phyloP scores from a whole-genome alignment of 225 moss, liverwort and hornwort species.

The Bryum argenteum region DNA sequence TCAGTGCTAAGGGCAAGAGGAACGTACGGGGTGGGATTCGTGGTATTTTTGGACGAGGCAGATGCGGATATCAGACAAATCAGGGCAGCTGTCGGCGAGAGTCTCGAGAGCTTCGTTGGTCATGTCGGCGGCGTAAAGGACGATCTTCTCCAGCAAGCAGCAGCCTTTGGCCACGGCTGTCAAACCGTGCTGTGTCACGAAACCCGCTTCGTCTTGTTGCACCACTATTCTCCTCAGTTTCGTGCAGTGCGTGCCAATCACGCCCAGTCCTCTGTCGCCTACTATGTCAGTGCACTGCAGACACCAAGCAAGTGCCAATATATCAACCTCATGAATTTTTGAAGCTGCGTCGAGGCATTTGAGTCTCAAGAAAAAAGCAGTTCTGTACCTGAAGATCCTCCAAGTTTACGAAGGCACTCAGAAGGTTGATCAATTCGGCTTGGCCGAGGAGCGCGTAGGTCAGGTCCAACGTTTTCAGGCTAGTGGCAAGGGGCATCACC shows the following conservation, averaged over 20 bases:
- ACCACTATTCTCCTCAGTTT: conserved; percentile 43
- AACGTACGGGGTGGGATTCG: conserved; percentile 42
- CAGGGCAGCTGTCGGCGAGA: conserved; percentile 44
- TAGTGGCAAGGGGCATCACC: conserved; percentile 44
- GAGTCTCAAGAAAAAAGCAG: no score
- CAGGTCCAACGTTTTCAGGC: conserved; percentile 40
- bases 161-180: conserved; percentile 47
- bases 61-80: conserved; percentile 43
- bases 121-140: conserved; percentile 53
- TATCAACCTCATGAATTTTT: background rate
- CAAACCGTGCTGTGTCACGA: conserved; percentile 51
- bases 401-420: conserved; percentile 37
- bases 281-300: conserved; percentile 47
- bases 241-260: conserved; percentile 39
- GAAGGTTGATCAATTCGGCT: conserved; percentile 35
- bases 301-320: conserved; percentile 10
- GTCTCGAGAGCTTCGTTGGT: conserved; percentile 45
- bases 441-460: conserved; percentile 43
- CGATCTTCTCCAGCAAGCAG: conserved; percentile 44
- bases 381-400: conserved; percentile 40
- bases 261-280: conserved; percentile 42
- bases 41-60: conserved; percentile 55
- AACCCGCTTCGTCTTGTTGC: conserved; percentile 47
- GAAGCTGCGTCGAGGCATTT: background rate
- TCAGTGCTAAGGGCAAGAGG: background rate